These are phyloP conservation scores for Forsythia viridissima DNA, from an alignment of 257 asterid species.

Conservation along the genomic window DNA sequence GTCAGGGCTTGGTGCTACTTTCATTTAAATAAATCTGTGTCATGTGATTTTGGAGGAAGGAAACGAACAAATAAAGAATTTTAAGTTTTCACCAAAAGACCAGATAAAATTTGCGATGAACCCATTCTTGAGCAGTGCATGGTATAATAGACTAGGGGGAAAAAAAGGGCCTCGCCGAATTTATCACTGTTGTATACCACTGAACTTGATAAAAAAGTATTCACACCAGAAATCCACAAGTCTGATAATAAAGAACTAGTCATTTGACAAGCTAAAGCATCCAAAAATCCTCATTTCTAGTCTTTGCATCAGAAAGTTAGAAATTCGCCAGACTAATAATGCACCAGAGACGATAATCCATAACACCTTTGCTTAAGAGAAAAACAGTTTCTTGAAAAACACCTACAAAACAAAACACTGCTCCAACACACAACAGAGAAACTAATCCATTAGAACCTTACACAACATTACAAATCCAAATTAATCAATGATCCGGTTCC, in stretches of 20 bases:
- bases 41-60: neutral
- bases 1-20: too few relatives aligned
- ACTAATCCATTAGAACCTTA: conserved; percentile 11
- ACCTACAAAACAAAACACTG: conserved; percentile 10
- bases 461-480: conserved; percentile 8
- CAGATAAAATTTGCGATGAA: neutral
- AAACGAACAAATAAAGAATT: neutral
- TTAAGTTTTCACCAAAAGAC: neutral
- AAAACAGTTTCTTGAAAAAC: neutral
- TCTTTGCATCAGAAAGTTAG: neutral
- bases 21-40: too few relatives aligned
- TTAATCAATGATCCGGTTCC: conserved; percentile 1
- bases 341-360: neutral
- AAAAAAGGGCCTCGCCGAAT: neutral
- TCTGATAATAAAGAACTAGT: neutral
- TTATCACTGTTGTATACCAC: neutral
- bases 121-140: neutral
- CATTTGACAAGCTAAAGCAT: neutral
- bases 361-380: neutral
- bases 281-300: neutral
- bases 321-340: neutral
- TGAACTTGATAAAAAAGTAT: neutral
- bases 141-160: neutral
- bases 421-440: conserved; percentile 5
- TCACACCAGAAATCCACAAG: neutral